Conservation (phyloP, 2,329 filamentous ascomycete genomes). For the Nothomitra cinnamomea region DNA sequence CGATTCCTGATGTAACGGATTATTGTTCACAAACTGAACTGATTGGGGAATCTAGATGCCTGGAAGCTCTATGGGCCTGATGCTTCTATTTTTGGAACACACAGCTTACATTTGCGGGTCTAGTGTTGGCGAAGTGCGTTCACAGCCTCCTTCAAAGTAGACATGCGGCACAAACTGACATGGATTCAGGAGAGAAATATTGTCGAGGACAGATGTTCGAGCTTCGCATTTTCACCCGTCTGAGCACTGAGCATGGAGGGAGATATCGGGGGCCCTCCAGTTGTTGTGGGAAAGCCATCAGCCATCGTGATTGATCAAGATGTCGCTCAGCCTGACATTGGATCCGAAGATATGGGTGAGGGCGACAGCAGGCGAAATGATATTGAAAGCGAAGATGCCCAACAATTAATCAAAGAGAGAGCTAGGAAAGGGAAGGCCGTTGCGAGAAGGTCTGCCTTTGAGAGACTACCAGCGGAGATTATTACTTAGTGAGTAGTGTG, state of each 20-base stretch:
- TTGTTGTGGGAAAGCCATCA: background rate
- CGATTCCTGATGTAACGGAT: too few species aligned
- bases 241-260: slow-evolving; percentile 1
- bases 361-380: background rate
- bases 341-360: too few species aligned
- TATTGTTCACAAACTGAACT: background rate
- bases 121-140: slow-evolving; percentile 1
- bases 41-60: background rate
- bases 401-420: background rate
- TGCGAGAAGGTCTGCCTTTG: slow-evolving; percentile 26
- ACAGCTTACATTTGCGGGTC: background rate
- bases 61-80: background rate
- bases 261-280: background rate
- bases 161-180: background rate
- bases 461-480: slow-evolving; percentile 48
- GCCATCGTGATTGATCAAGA: too few species aligned
- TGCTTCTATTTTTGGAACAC: background rate
- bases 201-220: background rate
- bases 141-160: background rate
- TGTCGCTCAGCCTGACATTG: too few species aligned
- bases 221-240: background rate
- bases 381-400: background rate
- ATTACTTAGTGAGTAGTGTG: slow-evolving; percentile 42
- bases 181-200: background rate
- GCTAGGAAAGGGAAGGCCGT: background rate